A percentile compares a stretch with the other conserved stretches of the same genome.
phyloP scores from a whole-genome alignment of 345 rosid species.

The Gossypium bickii region DNA sequence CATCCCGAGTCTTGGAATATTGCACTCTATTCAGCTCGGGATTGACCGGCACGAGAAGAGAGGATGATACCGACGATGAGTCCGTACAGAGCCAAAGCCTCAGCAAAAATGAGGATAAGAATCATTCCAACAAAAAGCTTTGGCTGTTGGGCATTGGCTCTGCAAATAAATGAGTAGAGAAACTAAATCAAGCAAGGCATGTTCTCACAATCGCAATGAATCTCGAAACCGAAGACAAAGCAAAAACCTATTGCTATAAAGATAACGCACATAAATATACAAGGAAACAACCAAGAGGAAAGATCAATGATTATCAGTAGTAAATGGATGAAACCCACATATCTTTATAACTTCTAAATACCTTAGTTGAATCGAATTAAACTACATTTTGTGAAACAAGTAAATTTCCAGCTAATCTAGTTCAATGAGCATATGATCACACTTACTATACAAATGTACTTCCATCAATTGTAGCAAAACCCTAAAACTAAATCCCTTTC shows the following conservation, averaged over 20 bases:
- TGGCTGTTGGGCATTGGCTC: slow-evolving; percentile 54
- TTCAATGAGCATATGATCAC: not conserved
- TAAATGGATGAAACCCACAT: not conserved
- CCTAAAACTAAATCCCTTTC: not conserved
- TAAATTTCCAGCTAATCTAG: not conserved
- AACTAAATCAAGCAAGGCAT: slow-evolving; percentile 11
- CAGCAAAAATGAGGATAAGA: too few relatives aligned
- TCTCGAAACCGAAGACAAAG: too few relatives aligned
- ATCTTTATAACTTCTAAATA: not conserved
- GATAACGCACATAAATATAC: not conserved
- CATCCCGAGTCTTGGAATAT: not conserved
- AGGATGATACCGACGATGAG: slow-evolving; percentile 54
- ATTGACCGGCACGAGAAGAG: slow-evolving; percentile 31
- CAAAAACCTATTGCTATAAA: not conserved
- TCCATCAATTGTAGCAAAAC: not conserved
- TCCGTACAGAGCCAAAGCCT: slow-evolving; percentile 33
- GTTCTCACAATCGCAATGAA: not conserved
- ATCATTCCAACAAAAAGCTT: slow-evolving; percentile 59
- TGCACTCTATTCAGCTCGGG: slow-evolving; percentile 16
- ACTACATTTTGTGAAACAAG: not conserved
- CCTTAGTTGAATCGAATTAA: not conserved
- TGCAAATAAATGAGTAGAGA: slow-evolving; percentile 4
- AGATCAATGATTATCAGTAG: too few relatives aligned
- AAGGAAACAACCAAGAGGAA: not conserved
- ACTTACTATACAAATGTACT: not conserved